phyloP scores from a whole-genome alignment of 495 filamentous ascomycete genomes.

The Chaetomium cochliodes region DNA sequence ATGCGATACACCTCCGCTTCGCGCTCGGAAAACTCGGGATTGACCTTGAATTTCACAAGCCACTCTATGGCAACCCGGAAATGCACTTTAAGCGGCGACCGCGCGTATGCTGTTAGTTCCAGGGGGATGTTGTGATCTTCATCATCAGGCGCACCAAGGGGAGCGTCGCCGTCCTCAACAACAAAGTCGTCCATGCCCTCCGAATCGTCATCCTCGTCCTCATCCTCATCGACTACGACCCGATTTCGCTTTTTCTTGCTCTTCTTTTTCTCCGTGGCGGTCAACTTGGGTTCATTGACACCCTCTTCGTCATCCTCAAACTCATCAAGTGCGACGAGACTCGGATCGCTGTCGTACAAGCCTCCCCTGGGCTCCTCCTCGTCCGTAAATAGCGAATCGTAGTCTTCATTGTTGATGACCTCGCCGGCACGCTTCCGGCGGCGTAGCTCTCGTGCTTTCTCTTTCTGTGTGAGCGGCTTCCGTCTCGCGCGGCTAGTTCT shows the following conservation, averaged over 20 bases:
- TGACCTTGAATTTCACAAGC: slow-evolving; percentile 71
- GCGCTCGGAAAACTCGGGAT: slow-evolving; percentile 62
- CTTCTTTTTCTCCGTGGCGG: slow-evolving; percentile 29
- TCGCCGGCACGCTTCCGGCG: slow-evolving; percentile 54
- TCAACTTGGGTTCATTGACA: slow-evolving; percentile 4
- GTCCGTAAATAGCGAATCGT: slow-evolving; percentile 33
- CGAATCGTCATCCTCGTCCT: slow-evolving; percentile 17
- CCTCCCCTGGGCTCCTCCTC: slow-evolving; percentile 37
- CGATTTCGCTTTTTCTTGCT: slow-evolving; percentile 22
- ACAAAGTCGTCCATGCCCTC: slow-evolving; percentile 74
- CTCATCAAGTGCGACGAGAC: slow-evolving; percentile 39
- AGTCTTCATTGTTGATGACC: slow-evolving; percentile 43
- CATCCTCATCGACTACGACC: slow-evolving; percentile 25
- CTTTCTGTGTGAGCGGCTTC: slow-evolving; percentile 30
- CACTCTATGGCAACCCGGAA: slow-evolving; percentile 80
- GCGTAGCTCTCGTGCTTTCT: slow-evolving; percentile 32
- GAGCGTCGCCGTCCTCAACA: slow-evolving; percentile 60
- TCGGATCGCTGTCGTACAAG: slow-evolving; percentile 48
- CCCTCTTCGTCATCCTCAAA: slow-evolving; percentile 52
- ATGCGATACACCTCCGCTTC: slow-evolving; percentile 64
- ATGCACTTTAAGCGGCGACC: slow-evolving; percentile 69
- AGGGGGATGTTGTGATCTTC: slow-evolving; percentile 58
- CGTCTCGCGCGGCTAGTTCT: not conserved
- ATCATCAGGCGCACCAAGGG: slow-evolving; percentile 60
- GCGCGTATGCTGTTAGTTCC: slow-evolving; percentile 63